phyloP scores from a whole-genome alignment of 768 basidiomycete species.

The Leccinellum albellum region DNA sequence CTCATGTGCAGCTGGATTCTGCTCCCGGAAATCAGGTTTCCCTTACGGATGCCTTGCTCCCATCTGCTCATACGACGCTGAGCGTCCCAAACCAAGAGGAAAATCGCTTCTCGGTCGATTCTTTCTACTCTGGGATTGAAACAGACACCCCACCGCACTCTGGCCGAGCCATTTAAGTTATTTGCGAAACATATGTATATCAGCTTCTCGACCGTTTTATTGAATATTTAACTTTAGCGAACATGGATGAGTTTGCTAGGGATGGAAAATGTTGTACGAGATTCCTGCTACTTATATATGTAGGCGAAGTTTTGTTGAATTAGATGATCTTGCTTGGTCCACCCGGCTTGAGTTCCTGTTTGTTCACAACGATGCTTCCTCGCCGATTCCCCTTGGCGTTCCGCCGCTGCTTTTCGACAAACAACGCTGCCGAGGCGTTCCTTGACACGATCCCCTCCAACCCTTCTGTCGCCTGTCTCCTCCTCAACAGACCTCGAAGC shows the following conservation, averaged over 20 bases:
- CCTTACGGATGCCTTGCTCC: constrained; percentile 14
- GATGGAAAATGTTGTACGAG: constrained; percentile 1
- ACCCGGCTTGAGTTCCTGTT: neutral
- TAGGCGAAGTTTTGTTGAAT: constrained; percentile 1
- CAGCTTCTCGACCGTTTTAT: constrained; percentile 10
- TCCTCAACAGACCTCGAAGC: constrained; percentile 76
- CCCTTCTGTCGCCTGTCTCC: constrained; percentile 67
- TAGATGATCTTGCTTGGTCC: neutral
- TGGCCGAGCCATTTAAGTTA: constrained; percentile 19
- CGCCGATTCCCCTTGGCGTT: neutral
- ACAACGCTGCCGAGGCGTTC: constrained; percentile 31
- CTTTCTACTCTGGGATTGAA: constrained; percentile 25
- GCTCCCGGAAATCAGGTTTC: neutral
- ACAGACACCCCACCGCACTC: constrained; percentile 2
- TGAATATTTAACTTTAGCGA: constrained; percentile 20
- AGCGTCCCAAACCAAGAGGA: constrained; percentile 6
- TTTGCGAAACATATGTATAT: neutral
- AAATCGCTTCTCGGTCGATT: constrained; percentile 26
- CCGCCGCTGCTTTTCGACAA: constrained; percentile 22
- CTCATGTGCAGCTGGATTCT: constrained; percentile 9
- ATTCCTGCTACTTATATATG: too few species aligned
- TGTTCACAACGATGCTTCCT: constrained; percentile 6
- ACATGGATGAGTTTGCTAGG: constrained; percentile 5
- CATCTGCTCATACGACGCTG: constrained; percentile 4
- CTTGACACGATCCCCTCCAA: constrained; percentile 51